A percentile compares a stretch with the other conserved stretches of the same genome.
Evolutionary conservation across 306 rosid species (phyloP).

Genomic region (Quercus wislizeni): DNA sequence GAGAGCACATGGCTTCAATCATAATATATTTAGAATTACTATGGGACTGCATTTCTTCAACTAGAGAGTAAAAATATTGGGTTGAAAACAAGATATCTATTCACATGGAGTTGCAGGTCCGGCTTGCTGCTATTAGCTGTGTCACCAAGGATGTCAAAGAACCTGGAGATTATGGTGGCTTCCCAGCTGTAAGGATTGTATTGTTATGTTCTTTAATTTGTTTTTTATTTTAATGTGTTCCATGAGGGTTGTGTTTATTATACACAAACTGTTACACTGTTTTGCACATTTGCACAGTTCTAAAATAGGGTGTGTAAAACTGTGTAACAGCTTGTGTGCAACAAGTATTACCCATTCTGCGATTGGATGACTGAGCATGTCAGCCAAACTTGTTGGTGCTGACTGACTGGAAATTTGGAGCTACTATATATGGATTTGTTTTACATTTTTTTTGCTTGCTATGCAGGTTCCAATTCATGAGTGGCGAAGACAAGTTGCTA

Average conservation of each 20-base stretch:
- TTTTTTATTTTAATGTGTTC: not conserved
- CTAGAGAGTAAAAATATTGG: slow-evolving; percentile 7
- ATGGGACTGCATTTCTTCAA: slow-evolving; percentile 8
- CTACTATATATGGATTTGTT: slow-evolving; percentile 2
- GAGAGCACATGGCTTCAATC: not conserved
- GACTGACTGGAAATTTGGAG: slow-evolving; percentile 2
- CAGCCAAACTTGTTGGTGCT: not conserved
- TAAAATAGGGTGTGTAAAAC: too few species aligned
- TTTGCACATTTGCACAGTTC: too few species aligned
- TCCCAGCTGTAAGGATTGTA: slow-evolving; percentile 60
- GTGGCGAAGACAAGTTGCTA: slow-evolving; percentile 81
- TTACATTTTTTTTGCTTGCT: slow-evolving; percentile 8
- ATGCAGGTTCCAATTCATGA: slow-evolving; percentile 59
- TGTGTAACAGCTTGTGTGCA: too few species aligned
- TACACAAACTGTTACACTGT: too few species aligned
- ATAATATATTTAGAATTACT: not conserved
- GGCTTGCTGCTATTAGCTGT: slow-evolving; percentile 80
- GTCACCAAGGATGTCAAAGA: slow-evolving; percentile 80
- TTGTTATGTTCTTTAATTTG: not conserved
- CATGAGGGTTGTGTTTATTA: too few species aligned
- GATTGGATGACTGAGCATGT: not conserved
- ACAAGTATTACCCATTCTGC: not conserved
- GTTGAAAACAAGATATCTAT: slow-evolving; percentile 26
- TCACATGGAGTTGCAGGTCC: slow-evolving; percentile 48
- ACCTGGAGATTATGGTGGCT: slow-evolving; percentile 89